These are phyloP conservation scores for Thalassiosira sp. DNA, from an alignment of 352 stramenopile species.

Conservation along the genomic window DNA sequence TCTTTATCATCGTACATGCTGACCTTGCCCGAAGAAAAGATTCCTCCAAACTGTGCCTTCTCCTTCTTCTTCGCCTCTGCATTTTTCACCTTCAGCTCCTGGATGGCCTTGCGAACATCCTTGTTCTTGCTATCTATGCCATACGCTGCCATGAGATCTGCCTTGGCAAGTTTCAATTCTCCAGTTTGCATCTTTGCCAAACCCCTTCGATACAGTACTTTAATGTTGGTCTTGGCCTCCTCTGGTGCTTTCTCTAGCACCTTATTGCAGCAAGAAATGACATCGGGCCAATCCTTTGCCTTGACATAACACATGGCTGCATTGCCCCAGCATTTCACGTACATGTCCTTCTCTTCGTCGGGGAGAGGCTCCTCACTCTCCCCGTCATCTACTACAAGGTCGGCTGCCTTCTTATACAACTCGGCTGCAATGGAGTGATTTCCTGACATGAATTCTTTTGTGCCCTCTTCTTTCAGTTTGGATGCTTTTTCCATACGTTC, in stretches of 20 bases:
- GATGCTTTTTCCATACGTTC: slow-evolving; percentile 85
- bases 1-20: slow-evolving; percentile 98
- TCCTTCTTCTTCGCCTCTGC: slow-evolving; percentile 91
- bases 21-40: slow-evolving; percentile 95
- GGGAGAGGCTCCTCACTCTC: slow-evolving; percentile 85
- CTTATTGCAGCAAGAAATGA: slow-evolving; percentile 67
- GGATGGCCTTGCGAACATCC: slow-evolving; percentile 75
- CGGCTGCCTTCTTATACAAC: slow-evolving; percentile 73
- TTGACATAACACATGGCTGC: slow-evolving; percentile 94
- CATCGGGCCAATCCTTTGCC: slow-evolving; percentile 87
- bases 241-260: slow-evolving; percentile 74
- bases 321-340: slow-evolving; percentile 85
- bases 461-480: slow-evolving; percentile 89
- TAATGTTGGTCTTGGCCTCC: slow-evolving; percentile 83
- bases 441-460: slow-evolving; percentile 89
- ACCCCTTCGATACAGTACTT: slow-evolving; percentile 86
- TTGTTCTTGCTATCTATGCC: slow-evolving; percentile 86
- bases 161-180: slow-evolving; percentile 85
- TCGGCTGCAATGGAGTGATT: slow-evolving; percentile 64
- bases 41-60: slow-evolving; percentile 93
- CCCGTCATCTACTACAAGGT: slow-evolving; percentile 76
- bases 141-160: slow-evolving; percentile 84
- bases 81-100: slow-evolving; percentile 69
- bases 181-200: slow-evolving; percentile 81
- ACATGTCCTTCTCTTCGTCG: slow-evolving; percentile 88